phyloP scores from a whole-genome alignment of 345 rosid genomes.

The Citrus maxima region DNA sequence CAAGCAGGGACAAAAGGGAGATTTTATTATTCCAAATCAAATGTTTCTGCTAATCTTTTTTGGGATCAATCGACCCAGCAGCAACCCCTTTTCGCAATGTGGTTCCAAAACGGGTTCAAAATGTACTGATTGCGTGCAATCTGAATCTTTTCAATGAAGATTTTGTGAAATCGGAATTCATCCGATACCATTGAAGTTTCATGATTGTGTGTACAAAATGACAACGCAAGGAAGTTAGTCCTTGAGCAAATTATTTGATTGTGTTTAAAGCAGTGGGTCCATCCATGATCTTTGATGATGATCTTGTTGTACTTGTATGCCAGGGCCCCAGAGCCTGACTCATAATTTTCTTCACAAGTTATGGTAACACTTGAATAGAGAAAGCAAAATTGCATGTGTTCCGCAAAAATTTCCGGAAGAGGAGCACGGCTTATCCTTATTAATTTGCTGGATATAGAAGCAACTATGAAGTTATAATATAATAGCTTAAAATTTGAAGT shows the following conservation, averaged over 20 bases:
- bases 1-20: not conserved
- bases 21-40: too few relatives aligned
- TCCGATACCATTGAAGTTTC: not conserved
- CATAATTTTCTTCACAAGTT: not conserved
- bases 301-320: not conserved
- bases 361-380: not conserved
- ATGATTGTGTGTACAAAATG: not conserved
- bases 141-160: slow-evolving; percentile 4
- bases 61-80: too few relatives aligned
- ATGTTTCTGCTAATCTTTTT: too few relatives aligned
- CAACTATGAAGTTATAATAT: not conserved
- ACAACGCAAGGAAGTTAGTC: not conserved
- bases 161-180: not conserved
- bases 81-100: too few relatives aligned
- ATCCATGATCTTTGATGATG: not conserved
- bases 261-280: not conserved
- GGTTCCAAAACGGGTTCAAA: not conserved
- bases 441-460: too few relatives aligned
- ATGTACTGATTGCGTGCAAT: not conserved
- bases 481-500: not conserved
- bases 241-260: not conserved
- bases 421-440: not conserved
- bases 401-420: not conserved
- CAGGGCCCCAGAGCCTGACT: not conserved
- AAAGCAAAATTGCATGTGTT: not conserved